phyloP scores from a whole-genome alignment of 208 protist species.

The Crithidia mellificae region DNA sequence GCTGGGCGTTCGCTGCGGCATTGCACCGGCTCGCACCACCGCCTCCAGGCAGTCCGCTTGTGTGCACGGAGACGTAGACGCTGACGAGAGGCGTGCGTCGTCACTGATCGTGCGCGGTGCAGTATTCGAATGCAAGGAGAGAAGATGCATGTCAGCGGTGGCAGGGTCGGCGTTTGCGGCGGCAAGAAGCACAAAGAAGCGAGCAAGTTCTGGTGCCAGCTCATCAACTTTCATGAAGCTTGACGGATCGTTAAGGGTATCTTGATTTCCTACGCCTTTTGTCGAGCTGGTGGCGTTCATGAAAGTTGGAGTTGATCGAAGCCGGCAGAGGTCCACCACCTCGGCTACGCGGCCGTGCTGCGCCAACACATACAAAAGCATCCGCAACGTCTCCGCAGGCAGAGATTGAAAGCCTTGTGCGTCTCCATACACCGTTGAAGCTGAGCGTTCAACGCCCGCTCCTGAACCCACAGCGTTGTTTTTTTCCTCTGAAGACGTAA shows the following conservation, averaged over 20 bases:
- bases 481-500: too few relatives aligned
- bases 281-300: too few relatives aligned
- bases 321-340: slow-evolving; percentile 13
- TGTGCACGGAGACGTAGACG: neutral
- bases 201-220: too few relatives aligned
- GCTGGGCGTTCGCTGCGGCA: slow-evolving; percentile 46
- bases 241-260: too few relatives aligned
- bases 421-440: too few relatives aligned
- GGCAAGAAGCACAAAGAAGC: slow-evolving; percentile 18
- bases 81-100: neutral
- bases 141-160: neutral
- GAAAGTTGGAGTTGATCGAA: too few relatives aligned
- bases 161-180: slow-evolving; percentile 25
- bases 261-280: too few relatives aligned
- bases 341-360: slow-evolving; percentile 54
- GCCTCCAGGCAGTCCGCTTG: slow-evolving; percentile 26
- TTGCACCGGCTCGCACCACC: slow-evolving; percentile 43
- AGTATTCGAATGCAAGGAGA: slow-evolving; percentile 11
- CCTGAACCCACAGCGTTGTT: too few relatives aligned
- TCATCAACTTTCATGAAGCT: neutral
- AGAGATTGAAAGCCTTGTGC: slow-evolving; percentile 11
- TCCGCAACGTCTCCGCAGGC: slow-evolving; percentile 5
- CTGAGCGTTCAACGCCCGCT: too few relatives aligned
- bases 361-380: slow-evolving; percentile 64
- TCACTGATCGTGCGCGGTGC: neutral